These are phyloP conservation scores for Kodamaea sp. DNA, from an alignment of 1,139 yeast species.

Conservation along the genomic window DNA sequence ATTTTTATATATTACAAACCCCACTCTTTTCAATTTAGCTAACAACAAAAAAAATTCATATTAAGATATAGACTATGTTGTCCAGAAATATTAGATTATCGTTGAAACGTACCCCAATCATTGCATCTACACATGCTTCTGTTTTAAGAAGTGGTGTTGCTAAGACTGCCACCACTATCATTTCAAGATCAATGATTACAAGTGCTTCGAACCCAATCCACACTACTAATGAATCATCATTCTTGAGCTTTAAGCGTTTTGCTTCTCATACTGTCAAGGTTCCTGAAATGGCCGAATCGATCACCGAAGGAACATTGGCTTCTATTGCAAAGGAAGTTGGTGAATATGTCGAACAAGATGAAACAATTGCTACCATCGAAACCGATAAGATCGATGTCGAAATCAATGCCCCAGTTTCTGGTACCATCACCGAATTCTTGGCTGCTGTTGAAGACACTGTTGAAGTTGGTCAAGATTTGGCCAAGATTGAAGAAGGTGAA, in stretches of 20 bases:
- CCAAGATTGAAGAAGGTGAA: conserved; percentile 86
- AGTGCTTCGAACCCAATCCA: neutral
- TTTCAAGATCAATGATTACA: neutral
- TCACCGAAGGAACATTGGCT: conserved; percentile 92
- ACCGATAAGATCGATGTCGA: conserved; percentile 98
- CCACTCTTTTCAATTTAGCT: too few species aligned
- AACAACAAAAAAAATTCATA: too few species aligned
- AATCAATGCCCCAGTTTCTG: conserved; percentile 91
- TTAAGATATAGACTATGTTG: conserved; percentile 11
- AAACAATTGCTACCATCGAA: conserved; percentile 93
- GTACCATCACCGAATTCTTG: conserved; percentile 81
- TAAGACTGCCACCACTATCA: conserved; percentile 1
- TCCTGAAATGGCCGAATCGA: conserved; percentile 98
- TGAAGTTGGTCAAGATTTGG: conserved; percentile 91
- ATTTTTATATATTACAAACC: too few species aligned
- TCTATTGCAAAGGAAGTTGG: conserved; percentile 81
- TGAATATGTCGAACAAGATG: conserved; percentile 83
- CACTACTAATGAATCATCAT: neutral
- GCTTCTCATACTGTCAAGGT: conserved; percentile 68
- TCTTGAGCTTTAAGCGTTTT: conserved; percentile 24
- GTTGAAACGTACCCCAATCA: conserved; percentile 14
- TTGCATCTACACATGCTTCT: conserved; percentile 7
- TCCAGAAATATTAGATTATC: conserved; percentile 15
- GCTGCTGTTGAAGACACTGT: conserved; percentile 90
- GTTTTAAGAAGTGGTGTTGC: conserved; percentile 5